These are phyloP conservation scores for Arthrobotrys pseudoclavata DNA, from an alignment of 2,329 filamentous ascomycete genomes.

Conservation along the genomic window DNA sequence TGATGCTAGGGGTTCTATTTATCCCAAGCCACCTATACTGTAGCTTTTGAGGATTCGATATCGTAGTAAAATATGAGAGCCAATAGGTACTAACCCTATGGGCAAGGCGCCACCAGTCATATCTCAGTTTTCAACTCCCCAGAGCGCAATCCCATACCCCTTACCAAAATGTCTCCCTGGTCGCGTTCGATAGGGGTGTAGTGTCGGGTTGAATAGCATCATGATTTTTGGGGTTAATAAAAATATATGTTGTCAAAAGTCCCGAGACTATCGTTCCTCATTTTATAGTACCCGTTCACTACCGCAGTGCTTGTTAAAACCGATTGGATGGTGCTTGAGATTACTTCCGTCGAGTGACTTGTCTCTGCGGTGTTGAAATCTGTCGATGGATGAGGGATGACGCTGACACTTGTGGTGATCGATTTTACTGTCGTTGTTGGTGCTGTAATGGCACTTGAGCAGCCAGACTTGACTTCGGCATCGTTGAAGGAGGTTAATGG, in stretches of 20 bases:
- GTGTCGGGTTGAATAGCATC: not conserved
- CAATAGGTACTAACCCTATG: not conserved
- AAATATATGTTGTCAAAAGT: not conserved
- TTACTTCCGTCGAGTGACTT: constrained; percentile 2
- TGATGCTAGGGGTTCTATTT: not conserved
- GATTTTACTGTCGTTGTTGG: not conserved
- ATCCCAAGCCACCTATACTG: not conserved
- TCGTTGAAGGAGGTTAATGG: constrained; percentile 12
- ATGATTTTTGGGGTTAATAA: not conserved
- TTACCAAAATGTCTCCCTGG: not conserved
- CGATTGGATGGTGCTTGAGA: not conserved
- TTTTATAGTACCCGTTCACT: constrained; percentile 1
- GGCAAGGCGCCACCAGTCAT: not conserved
- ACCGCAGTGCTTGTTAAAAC: not conserved
- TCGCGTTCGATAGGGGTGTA: not conserved
- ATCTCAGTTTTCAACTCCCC: not conserved
- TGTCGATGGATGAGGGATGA: not conserved
- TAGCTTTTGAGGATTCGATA: not conserved
- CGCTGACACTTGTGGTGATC: not conserved
- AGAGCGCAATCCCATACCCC: not conserved
- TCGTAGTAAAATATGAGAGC: not conserved
- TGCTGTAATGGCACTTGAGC: not conserved
- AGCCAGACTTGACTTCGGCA: constrained; percentile 1
- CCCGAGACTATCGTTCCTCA: constrained; percentile 1
- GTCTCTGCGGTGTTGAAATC: not conserved